phyloP scores from a whole-genome alignment of 116 monocot genomes.

The Zostera marina region DNA sequence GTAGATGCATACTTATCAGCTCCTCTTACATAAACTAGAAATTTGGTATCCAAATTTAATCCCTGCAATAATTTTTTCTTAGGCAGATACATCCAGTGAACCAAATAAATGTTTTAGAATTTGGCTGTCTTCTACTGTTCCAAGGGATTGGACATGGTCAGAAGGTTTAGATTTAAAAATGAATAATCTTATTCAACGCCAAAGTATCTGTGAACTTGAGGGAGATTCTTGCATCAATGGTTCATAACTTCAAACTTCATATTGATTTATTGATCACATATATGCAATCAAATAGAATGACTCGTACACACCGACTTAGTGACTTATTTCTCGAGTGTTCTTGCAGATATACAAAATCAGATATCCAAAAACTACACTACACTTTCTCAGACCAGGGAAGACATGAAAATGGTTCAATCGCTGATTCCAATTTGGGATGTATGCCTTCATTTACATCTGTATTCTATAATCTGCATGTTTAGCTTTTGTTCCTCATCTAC shows the following conservation, averaged over 20 bases:
- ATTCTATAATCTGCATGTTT: background rate
- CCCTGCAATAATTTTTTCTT: slow-evolving; percentile 2
- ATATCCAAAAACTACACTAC: slow-evolving; percentile 64
- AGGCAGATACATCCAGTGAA: slow-evolving; percentile 35
- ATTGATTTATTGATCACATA: background rate
- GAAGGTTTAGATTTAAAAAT: slow-evolving; percentile 9
- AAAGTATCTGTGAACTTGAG: slow-evolving; percentile 77
- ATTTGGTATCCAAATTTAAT: slow-evolving; percentile 3
- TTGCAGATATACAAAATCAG: slow-evolving; percentile 80
- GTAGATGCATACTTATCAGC: background rate
- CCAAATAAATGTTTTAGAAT: slow-evolving; percentile 17
- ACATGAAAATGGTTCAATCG: slow-evolving; percentile 88
- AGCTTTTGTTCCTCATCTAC: background rate
- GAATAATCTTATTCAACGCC: slow-evolving; percentile 27
- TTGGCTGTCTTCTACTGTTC: slow-evolving; percentile 62
- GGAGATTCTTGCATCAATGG: slow-evolving; percentile 73
- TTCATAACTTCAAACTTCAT: too few species aligned
- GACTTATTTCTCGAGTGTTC: background rate
- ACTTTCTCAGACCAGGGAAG: slow-evolving; percentile 60
- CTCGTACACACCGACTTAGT: background rate
- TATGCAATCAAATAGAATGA: background rate
- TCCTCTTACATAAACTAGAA: background rate
- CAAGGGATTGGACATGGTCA: slow-evolving; percentile 31
- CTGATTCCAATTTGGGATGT: slow-evolving; percentile 96
- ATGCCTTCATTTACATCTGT: slow-evolving; percentile 4